Evolutionary conservation across 129 eudicot genomes (phyloP).

Genomic region (Centrapalus pauciflorus): DNA sequence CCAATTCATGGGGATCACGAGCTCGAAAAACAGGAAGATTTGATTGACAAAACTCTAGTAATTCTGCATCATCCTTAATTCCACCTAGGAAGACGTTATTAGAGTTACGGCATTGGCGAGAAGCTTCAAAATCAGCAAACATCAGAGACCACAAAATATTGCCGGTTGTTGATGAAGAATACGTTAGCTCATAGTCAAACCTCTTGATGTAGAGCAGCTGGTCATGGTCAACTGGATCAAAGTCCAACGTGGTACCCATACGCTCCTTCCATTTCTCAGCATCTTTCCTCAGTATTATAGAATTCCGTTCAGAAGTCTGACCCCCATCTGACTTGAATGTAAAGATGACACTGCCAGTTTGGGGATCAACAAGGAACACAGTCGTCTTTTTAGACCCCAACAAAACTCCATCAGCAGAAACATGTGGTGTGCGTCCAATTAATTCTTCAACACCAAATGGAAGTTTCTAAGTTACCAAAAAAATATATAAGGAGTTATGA

Average conservation of each 20-base stretch:
- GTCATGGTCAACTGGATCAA: slow-evolving; percentile 35
- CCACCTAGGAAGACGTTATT: slow-evolving; percentile 40
- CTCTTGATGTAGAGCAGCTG: slow-evolving; percentile 64
- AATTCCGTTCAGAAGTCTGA: slow-evolving; percentile 29
- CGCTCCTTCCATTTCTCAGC: slow-evolving; percentile 33
- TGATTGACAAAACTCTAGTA: slow-evolving; percentile 42
- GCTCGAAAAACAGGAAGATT: slow-evolving; percentile 52
- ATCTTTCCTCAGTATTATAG: slow-evolving; percentile 39
- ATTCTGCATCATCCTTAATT: slow-evolving; percentile 16
- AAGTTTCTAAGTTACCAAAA: slow-evolving; percentile 42
- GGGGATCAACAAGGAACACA: slow-evolving; percentile 67
- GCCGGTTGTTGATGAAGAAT: slow-evolving; percentile 55
- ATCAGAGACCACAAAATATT: slow-evolving; percentile 57
- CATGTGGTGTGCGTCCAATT: slow-evolving; percentile 52
- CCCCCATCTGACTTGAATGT: slow-evolving; percentile 62
- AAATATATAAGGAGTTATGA: not conserved
- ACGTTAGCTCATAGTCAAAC: slow-evolving; percentile 63
- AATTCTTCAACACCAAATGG: slow-evolving; percentile 62
- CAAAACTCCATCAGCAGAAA: slow-evolving; percentile 57
- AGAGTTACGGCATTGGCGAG: slow-evolving; percentile 51
- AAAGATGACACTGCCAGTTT: slow-evolving; percentile 59
- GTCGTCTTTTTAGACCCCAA: slow-evolving; percentile 70
- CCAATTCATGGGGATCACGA: slow-evolving; percentile 52
- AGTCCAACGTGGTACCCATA: slow-evolving; percentile 13
- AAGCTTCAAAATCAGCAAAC: slow-evolving; percentile 76